Percentiles rank a stretch among this genome's conserved stretches.
Evolutionary conservation across 2,329 filamentous ascomycete genomes (phyloP).

Genomic region (Penicillium sumatraense): DNA sequence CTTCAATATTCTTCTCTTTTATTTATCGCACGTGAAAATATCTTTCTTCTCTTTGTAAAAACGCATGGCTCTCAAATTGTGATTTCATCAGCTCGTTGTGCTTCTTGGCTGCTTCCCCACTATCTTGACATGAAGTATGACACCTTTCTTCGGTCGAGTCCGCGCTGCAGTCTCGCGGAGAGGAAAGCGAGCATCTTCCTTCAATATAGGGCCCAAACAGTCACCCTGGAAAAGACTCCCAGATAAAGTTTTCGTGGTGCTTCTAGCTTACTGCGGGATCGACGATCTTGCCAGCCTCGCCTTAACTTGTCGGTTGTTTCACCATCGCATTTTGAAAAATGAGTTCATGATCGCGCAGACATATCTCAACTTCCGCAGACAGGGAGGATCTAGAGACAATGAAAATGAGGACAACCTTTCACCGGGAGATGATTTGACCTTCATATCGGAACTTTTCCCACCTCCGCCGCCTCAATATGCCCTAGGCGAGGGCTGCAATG

Average conservation of each 20-base stretch:
- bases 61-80: background rate
- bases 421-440: constrained; percentile 30
- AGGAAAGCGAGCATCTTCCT: constrained; percentile 5
- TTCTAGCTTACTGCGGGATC: constrained; percentile 25
- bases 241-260: constrained; percentile 19
- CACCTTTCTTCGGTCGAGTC: constrained; percentile 20
- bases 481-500: constrained; percentile 15
- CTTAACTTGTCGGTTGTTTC: constrained; percentile 26
- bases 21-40: too few species aligned
- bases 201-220: constrained; percentile 5
- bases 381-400: background rate
- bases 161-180: constrained; percentile 18
- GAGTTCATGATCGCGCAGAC: constrained; percentile 28
- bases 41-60: background rate
- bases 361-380: constrained; percentile 25
- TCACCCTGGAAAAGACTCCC: constrained; percentile 29
- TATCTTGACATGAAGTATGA: constrained; percentile 16
- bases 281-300: constrained; percentile 25
- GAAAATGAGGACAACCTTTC: constrained; percentile 8
- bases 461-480: constrained; percentile 32
- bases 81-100: background rate
- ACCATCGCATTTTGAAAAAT: constrained; percentile 20
- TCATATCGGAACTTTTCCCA: constrained; percentile 32
- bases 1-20: background rate
- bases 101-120: background rate